Conservation (phyloP, 257 asterid species). For the Solanum acaule region DNA sequence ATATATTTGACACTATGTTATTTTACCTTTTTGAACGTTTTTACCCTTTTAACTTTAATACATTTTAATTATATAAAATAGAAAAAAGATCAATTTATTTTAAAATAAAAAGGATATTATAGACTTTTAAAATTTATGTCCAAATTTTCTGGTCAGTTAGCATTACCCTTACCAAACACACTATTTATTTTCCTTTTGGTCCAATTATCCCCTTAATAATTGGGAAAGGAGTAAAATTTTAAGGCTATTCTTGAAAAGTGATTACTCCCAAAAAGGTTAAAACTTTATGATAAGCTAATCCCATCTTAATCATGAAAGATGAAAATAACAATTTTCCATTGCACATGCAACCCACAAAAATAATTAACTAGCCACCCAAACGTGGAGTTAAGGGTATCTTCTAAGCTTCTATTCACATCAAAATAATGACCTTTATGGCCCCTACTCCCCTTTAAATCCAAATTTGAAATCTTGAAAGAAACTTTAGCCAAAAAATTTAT, state of each 20-base stretch:
- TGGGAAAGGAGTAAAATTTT: not conserved
- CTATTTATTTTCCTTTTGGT: not conserved
- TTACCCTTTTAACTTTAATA: too few relatives aligned
- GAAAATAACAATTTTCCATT: slow-evolving; percentile 1
- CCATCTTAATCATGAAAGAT: slow-evolving; percentile 27
- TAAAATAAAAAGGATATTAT: too few relatives aligned
- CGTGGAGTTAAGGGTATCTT: not conserved
- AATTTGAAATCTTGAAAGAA: not conserved
- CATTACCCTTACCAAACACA: not conserved
- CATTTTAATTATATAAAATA: too few relatives aligned
- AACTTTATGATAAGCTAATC: slow-evolving; percentile 21
- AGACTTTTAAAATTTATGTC: too few relatives aligned
- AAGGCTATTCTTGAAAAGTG: not conserved
- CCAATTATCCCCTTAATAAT: not conserved
- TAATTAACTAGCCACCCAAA: not conserved
- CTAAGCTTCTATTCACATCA: not conserved
- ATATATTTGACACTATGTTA: too few relatives aligned
- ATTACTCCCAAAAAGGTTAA: slow-evolving; percentile 11
- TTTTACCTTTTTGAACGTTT: too few relatives aligned
- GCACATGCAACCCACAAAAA: slow-evolving; percentile 34
- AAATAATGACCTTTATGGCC: not conserved
- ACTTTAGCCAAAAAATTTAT: slow-evolving; percentile 5
- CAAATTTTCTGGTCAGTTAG: too few relatives aligned
- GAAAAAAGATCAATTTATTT: too few relatives aligned
- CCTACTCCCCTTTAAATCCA: not conserved